phyloP scores from a whole-genome alignment of 805 yeast genomes.

The Kodamaea restingae region DNA sequence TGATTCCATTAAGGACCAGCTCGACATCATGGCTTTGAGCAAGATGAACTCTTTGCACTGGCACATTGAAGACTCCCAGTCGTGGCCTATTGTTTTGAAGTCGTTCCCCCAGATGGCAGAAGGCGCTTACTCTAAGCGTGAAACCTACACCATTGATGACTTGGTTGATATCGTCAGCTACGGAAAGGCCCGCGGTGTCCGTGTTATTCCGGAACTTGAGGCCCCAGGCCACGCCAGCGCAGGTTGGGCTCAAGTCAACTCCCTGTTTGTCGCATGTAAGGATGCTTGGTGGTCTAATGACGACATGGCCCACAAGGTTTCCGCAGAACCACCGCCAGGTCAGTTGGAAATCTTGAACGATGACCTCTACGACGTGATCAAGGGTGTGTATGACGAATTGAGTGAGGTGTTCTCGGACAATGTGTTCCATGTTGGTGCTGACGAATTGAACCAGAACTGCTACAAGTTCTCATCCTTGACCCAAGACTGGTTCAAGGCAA shows the following conservation, averaged over 20 bases:
- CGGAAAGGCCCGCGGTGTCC: conserved; percentile 34
- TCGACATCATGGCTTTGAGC: conserved; percentile 35
- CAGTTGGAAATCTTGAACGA: conserved; percentile 34
- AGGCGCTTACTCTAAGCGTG: conserved; percentile 34
- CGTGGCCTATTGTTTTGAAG: conserved; percentile 36
- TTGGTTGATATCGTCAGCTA: conserved; percentile 25
- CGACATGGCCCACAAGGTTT: conserved; percentile 17
- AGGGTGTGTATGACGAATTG: conserved; percentile 31
- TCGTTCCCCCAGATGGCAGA: conserved; percentile 34
- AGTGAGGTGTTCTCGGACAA: conserved; percentile 29
- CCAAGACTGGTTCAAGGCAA: conserved; percentile 25
- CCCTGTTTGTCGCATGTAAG: conserved; percentile 29
- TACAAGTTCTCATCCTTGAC: conserved; percentile 27
- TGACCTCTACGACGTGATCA: conserved; percentile 30
- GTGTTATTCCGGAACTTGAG: conserved; percentile 41
- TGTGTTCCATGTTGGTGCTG: conserved; percentile 41
- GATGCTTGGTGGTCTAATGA: conserved; percentile 26
- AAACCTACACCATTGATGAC: conserved; percentile 27
- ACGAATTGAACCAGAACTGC: conserved; percentile 33
- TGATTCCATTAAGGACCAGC: conserved; percentile 26
- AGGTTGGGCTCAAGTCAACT: conserved; percentile 34
- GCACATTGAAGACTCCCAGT: conserved; percentile 38
- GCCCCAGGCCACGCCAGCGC: conserved; percentile 40
- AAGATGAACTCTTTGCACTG: conserved; percentile 40
- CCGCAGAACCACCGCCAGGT: conserved; percentile 41